Evolutionary conservation across 1,139 yeast species (phyloP).

Genomic region (Kluyveromyces sp.): DNA sequence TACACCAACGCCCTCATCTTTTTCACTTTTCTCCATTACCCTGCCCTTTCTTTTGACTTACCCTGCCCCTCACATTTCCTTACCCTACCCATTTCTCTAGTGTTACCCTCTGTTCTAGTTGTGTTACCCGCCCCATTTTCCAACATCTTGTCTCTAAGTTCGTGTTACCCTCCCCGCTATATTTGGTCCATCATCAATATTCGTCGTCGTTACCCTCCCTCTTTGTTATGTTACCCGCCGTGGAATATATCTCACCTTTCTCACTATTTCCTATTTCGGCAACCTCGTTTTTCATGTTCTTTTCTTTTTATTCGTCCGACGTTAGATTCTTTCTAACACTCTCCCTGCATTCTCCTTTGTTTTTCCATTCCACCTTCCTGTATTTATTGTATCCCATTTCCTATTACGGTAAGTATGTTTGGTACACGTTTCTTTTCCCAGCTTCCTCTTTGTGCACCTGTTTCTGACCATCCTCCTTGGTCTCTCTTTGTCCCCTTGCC

Average conservation of each 20-base stretch:
- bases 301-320: not conserved
- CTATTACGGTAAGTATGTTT: no score
- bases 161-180: not conserved
- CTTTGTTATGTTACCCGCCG: not conserved
- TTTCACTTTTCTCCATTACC: not conserved
- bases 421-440: no score
- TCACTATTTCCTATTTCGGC: not conserved
- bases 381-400: no score
- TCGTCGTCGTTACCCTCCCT: not conserved
- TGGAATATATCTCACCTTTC: not conserved
- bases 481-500: no score
- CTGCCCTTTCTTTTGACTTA: not conserved
- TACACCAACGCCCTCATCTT: not conserved
- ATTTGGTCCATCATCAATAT: not conserved
- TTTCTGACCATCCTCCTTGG: no score
- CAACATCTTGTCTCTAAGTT: not conserved
- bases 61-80: not conserved
- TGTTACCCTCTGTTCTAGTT: not conserved
- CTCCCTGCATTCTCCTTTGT: not conserved
- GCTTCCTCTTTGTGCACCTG: no score
- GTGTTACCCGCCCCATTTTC: not conserved
- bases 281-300: not conserved
- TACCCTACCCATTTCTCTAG: not conserved
- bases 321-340: not conserved
- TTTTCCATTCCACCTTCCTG: no score